A percentile compares a stretch with the other conserved stretches of the same genome.
phyloP scores from a whole-genome alignment of 202 grass and related monocot genomes.

The Digitaria exilis region DNA sequence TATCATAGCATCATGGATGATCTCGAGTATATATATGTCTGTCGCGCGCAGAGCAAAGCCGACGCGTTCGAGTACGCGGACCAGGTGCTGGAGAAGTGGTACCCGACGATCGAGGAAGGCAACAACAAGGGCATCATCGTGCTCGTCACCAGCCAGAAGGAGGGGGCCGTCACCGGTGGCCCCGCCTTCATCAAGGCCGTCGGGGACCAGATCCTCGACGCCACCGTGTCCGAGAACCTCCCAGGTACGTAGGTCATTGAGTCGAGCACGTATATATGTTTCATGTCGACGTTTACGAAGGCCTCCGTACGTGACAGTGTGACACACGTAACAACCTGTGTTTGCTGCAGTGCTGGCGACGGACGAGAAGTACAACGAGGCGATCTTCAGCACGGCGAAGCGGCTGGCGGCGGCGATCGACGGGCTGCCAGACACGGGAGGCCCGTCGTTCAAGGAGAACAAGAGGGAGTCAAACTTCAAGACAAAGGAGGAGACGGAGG shows the following conservation, averaged over 20 bases:
- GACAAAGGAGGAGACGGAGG: constrained; percentile 85
- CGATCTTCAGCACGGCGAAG: constrained; percentile 62
- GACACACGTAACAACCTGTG: not conserved
- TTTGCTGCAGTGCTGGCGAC: constrained; percentile 74
- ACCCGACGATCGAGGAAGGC: constrained; percentile 86
- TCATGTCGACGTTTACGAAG: not conserved
- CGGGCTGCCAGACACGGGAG: constrained; percentile 77
- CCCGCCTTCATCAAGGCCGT: constrained; percentile 84
- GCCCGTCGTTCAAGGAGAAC: constrained; percentile 84
- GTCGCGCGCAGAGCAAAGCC: constrained; percentile 95
- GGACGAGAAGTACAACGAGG: constrained; percentile 98
- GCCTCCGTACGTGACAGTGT: not conserved
- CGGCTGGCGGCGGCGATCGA: constrained; percentile 87
- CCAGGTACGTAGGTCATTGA: constrained; percentile 73
- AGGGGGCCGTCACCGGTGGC: constrained; percentile 96
- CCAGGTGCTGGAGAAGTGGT: constrained; percentile 99
- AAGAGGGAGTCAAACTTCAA: constrained; percentile 97
- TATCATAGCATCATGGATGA: too few relatives aligned
- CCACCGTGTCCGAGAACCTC: constrained; percentile 88
- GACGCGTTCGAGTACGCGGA: constrained; percentile 99
- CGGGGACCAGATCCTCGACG: constrained; percentile 75
- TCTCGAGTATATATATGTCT: not conserved
- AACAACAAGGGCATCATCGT: constrained; percentile 96
- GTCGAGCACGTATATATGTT: not conserved
- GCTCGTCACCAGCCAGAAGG: constrained; percentile 97